phyloP scores from a whole-genome alignment of 768 basidiomycete species.

The Tulasnella sp. region DNA sequence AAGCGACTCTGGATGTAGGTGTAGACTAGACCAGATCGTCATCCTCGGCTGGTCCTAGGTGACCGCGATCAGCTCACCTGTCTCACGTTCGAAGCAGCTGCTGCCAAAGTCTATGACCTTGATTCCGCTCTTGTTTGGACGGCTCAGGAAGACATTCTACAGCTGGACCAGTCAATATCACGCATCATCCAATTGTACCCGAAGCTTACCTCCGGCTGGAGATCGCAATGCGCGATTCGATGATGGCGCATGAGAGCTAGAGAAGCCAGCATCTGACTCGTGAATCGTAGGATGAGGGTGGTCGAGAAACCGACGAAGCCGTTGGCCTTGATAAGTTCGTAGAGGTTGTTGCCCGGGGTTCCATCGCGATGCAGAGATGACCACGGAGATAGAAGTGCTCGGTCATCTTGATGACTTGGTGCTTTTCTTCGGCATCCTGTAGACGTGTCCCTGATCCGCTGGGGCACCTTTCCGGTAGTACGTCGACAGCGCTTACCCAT shows the following conservation, averaged over 20 bases:
- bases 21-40: constrained; percentile 51
- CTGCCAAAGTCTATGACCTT: constrained; percentile 99
- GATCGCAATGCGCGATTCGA: constrained; percentile 94
- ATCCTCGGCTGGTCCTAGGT: background rate
- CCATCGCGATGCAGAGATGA: constrained; percentile 97
- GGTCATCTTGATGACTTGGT: constrained; percentile 95
- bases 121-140: constrained; percentile 91
- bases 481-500: constrained; percentile 59
- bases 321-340: constrained; percentile 98
- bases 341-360: constrained; percentile 96
- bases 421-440: constrained; percentile 92
- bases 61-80: constrained; percentile 48
- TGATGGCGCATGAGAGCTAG: constrained; percentile 92
- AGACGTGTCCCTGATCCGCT: background rate
- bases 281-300: constrained; percentile 86
- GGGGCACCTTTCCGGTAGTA: background rate
- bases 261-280: constrained; percentile 87
- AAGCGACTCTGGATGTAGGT: constrained; percentile 99
- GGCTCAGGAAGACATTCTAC: constrained; percentile 87
- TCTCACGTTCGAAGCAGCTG: constrained; percentile 96
- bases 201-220: constrained; percentile 86
- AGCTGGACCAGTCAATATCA: background rate
- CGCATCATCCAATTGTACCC: constrained; percentile 5
- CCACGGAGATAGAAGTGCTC: constrained; percentile 97
- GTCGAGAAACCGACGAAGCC: constrained; percentile 98